Conservation (phyloP, 768 basidiomycete species). For the Agaricus subrufescens region DNA sequence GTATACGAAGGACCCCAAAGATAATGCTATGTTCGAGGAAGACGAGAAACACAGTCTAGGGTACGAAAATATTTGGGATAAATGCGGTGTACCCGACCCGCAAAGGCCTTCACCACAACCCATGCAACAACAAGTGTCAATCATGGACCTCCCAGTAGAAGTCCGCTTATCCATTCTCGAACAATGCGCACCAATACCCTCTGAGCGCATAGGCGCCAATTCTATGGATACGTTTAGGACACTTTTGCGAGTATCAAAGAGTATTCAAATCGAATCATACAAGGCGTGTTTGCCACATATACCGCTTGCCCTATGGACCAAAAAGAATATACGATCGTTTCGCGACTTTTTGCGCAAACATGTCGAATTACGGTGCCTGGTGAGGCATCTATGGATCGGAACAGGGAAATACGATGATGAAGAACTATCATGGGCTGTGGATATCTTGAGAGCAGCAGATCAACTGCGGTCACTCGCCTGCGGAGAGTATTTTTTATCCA, state of each 20-base stretch:
- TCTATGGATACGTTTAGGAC: constrained; percentile 24
- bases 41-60: neutral
- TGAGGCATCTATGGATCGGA: constrained; percentile 28
- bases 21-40: neutral
- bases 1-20: neutral
- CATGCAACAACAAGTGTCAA: neutral
- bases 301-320: constrained; percentile 26
- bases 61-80: neutral
- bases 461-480: constrained; percentile 4
- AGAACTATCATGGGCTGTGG: constrained; percentile 2
- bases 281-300: constrained; percentile 29
- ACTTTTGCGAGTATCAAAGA: constrained; percentile 29
- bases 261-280: constrained; percentile 24
- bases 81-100: neutral
- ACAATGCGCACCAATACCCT: constrained; percentile 16
- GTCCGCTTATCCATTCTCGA: constrained; percentile 25
- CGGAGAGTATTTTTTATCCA: constrained; percentile 1
- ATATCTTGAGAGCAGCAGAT: neutral
- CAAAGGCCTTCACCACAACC: neutral
- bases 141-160: constrained; percentile 28
- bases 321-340: constrained; percentile 28
- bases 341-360: constrained; percentile 16
- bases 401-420: constrained; percentile 8
- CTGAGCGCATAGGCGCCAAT: constrained; percentile 12
- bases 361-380: constrained; percentile 14